phyloP scores from a whole-genome alignment of 2,329 filamentous ascomycete species.

The Metarhizium humberi region DNA sequence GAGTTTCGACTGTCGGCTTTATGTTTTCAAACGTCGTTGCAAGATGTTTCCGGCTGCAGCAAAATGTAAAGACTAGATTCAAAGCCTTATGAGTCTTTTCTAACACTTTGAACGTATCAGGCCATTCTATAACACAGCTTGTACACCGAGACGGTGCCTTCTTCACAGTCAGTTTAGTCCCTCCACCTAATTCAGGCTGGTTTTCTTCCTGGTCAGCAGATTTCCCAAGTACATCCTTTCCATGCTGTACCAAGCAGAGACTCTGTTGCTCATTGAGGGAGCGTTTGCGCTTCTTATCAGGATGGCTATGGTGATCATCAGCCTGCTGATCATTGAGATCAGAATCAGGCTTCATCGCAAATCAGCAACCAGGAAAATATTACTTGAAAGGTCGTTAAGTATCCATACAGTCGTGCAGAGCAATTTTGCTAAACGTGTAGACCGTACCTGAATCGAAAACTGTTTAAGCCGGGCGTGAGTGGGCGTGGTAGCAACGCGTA shows the following conservation, averaged over 20 bases:
- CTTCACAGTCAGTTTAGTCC: background rate
- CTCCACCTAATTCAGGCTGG: background rate
- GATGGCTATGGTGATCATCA: background rate
- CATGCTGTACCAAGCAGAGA: background rate
- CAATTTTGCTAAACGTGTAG: background rate
- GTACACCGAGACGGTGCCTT: background rate
- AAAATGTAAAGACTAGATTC: constrained; percentile 92
- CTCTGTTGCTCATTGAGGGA: background rate
- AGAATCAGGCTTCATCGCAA: background rate
- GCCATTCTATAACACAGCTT: constrained; percentile 48
- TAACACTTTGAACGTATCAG: constrained; percentile 61
- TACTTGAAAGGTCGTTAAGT: background rate
- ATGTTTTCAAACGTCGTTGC: constrained; percentile 89
- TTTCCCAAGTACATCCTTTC: background rate
- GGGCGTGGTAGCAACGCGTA: constrained; percentile 24
- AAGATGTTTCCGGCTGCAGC: constrained; percentile 83
- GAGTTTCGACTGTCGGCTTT: constrained; percentile 71
- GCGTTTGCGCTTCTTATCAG: background rate
- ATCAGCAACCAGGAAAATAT: background rate
- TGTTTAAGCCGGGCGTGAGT: background rate
- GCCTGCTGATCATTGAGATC: background rate
- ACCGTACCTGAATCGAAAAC: background rate
- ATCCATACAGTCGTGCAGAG: background rate
- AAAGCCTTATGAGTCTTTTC: constrained; percentile 73
- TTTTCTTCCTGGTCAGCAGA: background rate